Evolutionary conservation across 2,329 filamentous ascomycete species (phyloP), one percentile per base, ranked within the genome.

Genomic region (Beauveria brongniartii): DNA sequence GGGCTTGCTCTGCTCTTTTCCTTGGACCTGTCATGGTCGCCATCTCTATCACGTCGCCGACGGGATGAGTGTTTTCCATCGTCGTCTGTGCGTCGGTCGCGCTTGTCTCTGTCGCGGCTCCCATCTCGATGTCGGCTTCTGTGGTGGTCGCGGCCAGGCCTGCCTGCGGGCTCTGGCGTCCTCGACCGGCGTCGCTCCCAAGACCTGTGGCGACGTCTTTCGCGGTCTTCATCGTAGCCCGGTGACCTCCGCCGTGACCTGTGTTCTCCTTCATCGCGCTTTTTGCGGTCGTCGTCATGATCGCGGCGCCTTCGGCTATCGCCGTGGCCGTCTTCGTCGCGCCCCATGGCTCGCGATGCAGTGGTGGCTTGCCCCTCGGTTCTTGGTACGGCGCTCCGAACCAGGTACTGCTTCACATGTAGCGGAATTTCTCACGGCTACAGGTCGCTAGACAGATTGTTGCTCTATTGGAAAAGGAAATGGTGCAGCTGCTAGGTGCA

Each of bases 51-150:
- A 28, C 18, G 51, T 7, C 16, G 28, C 12, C 51, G 51, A 24
- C 34, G 58, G 7, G 22, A 43, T 5, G 24, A 43, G 10, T 14
- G 18, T 30, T 61, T 55, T 41, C 43, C 28, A 18, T 43, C 30
- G 50, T 61, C 64, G 40, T 62, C 54, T n/a, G 34, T 34, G 48
- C 48, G 50, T n/a, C 48, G 40, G 9, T 34, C 56, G 44, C 50
- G 48, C 43, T 54, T 63, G 30, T 51, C 55, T 40, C 63, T 50
- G 47, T 60, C 59, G 34, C 62, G 57, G 41, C 69, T 68, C 43
- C 68, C 65, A 20, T 71, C 68, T n/a, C 65, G 55, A 26, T 70
- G 69, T 41, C 66, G 61, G 28, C 69, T 68, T 44, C 67, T 63
- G 55, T 65, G 57, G 46, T 63, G 60, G 37, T 65, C 65, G 5